Evolutionary conservation across 139 green algal genomes (phyloP), one percentile per base, ranked within the genome.

Genomic region (Mychonastes homosphaera): DNA sequence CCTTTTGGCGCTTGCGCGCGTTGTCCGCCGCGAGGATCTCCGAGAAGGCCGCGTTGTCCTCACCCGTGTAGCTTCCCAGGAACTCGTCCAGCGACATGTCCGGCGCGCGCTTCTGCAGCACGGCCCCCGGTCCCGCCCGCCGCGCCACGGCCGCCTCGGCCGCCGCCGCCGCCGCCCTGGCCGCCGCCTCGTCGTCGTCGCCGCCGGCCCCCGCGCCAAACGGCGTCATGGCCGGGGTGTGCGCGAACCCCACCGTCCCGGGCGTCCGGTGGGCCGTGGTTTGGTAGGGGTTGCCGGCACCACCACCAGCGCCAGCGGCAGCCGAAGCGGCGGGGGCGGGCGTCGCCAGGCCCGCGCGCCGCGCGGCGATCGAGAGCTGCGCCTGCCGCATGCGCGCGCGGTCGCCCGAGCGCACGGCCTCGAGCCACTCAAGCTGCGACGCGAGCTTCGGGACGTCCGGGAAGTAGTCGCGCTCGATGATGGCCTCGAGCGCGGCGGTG

Each of bases 401-500:
- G 46, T 70, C 46, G 4, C 54, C 63, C n/a, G 69, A 86, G 30
- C 84, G 76, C 1, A 91, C 62, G 18, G 88, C 88, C 45, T 92
- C 60, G 21, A 91, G 64, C 87, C 84, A 92, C 27, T 88, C 84
- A 30, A 96, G 69, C 70, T 89, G 80, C 66, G 81, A 85, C 62
- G 87, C 63, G 58, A 97, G 74, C 53, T 84, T 81, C 9, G 80
- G 72, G 3, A 96, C 41, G 54, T 94, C 83, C 4, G 89, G 89
- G 48, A 97, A 97, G 70, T 84, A 97, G 73, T 97, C 89, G 1
- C 89, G 63, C 70, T 95, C 79, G 3, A 97, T 88, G 28, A 97
- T 95, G 16, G 75, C 62, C 33, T 91, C 90, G 4, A 97, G 57
- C 10, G 56, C 64, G 23, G 69, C 58, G 1, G 73, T 66, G 65